Conservation (phyloP, 305 asterid genomes). For the Nicotiana rustica region DNA sequence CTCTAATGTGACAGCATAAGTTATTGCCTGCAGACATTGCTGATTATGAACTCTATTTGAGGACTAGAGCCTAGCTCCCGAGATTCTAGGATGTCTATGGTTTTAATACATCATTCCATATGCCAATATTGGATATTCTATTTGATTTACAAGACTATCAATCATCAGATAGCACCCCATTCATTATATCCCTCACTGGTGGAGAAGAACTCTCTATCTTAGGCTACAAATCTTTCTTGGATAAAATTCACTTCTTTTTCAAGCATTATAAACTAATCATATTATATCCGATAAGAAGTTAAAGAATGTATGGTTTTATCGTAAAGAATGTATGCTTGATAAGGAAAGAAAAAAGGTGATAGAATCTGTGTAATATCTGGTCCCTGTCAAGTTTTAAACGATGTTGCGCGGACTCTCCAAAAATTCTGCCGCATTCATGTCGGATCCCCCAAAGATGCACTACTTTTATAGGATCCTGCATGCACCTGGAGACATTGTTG, state of each 20-base stretch:
- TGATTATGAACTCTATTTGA: conserved; percentile 24
- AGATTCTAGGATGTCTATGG: conserved; percentile 18
- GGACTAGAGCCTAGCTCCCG: conserved; percentile 24
- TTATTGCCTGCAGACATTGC: conserved; percentile 15
- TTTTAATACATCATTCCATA: conserved; percentile 16
- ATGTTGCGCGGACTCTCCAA: too few species aligned
- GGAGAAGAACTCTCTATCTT: conserved; percentile 18
- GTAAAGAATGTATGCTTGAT: background rate
- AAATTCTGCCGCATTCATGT: too few species aligned
- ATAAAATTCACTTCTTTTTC: conserved; percentile 1
- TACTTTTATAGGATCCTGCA: too few species aligned
- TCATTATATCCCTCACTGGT: background rate
- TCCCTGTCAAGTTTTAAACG: background rate
- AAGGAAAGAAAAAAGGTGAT: background rate
- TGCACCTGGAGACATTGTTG: too few species aligned
- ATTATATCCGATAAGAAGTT: background rate
- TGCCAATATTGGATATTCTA: conserved; percentile 16
- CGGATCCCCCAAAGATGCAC: too few species aligned
- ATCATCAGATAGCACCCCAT: conserved; percentile 1
- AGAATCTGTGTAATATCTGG: background rate
- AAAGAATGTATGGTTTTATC: too few species aligned
- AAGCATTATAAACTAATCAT: background rate
- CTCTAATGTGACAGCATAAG: background rate
- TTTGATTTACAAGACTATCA: conserved; percentile 20
- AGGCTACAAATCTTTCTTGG: background rate